Percentiles rank a stretch among this genome's conserved stretches.
phyloP scores from a whole-genome alignment of 2,329 filamentous ascomycete genomes.

The Talaromyces sp. region DNA sequence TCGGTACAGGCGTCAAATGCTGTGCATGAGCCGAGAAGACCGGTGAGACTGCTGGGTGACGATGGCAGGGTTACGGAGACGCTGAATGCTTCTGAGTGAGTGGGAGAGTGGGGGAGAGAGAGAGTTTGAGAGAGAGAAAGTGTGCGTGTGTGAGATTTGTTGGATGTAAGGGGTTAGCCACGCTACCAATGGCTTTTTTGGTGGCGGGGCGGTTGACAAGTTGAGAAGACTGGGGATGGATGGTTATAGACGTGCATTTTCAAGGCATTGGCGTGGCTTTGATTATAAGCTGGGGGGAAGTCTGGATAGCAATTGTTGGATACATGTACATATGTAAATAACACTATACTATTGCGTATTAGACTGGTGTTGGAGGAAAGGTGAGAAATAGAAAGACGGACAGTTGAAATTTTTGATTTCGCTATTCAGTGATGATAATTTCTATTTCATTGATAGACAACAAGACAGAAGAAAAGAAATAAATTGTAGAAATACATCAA shows the following conservation, averaged over 20 bases:
- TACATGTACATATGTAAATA: too few relatives aligned
- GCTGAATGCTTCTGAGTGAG: constrained; percentile 1
- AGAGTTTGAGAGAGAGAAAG: neutral
- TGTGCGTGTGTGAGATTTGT: neutral
- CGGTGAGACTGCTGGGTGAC: constrained; percentile 22
- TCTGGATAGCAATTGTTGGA: too few relatives aligned
- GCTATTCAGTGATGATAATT: neutral
- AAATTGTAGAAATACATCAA: neutral
- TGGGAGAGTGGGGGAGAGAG: neutral
- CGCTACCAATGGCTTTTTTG: too few relatives aligned
- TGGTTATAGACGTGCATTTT: too few relatives aligned
- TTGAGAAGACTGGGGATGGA: too few relatives aligned
- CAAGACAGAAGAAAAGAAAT: neutral
- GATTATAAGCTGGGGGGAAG: too few relatives aligned
- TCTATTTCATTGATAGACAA: neutral
- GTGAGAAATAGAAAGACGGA: neutral
- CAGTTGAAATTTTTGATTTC: neutral
- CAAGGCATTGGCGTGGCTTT: too few relatives aligned
- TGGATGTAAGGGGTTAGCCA: too few relatives aligned
- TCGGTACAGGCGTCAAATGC: constrained; percentile 15
- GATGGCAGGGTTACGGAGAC: constrained; percentile 11
- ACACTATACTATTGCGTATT: neutral
- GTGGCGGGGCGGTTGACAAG: too few relatives aligned
- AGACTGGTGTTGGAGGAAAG: neutral
- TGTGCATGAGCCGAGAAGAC: constrained; percentile 26